Base-by-base conservation (phyloP, 495 filamentous ascomycete species). In the Xylaria intraflava region DNA sequence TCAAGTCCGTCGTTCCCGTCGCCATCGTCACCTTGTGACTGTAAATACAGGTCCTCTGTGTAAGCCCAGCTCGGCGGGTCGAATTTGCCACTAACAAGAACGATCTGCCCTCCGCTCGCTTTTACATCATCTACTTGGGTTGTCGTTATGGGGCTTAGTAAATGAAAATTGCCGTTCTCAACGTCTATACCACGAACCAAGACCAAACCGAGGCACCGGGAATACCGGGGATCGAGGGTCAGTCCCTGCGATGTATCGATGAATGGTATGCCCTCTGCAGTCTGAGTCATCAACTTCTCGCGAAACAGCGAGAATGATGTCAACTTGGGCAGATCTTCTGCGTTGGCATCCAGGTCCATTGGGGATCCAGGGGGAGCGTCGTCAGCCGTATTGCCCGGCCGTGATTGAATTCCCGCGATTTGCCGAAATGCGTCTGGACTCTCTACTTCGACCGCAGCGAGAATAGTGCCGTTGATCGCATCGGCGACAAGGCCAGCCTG, bases 41-140 rank as follows among this genome's bases (percentile, higher is more conserved):
- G 53, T 46, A 57, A 51, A 41, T 72, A 68, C 5, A 80, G 46
- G 14, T 77, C 74, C 56, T 83, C 80, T 1, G 70, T 71, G 51
- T 81, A 83, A 11, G 77, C 78, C 82, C 80, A 85, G 9, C 62
- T 74, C 2, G 82, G 81, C 9, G 78, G 64, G 53, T 83, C 80
- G 40, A 81, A 77, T 63, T 72, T 78, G 3, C 81, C 81, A 38
- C 72, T 72, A 6, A 85, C 72, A n/a, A 83, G 65, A 3, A 81
- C 76, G 26, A 82, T 64, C 22, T 70, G 57, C 23, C 66, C 64
- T 10, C 66, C 73, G 0, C 23, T 57, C 3, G 61, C 40, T 1
- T 48, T 60, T 2, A 65, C 55, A 2, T 62, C 60, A 41, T 68
- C 56, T 12, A 78, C 54, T 14, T 46, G 53, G 16, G 57, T 62